Evolutionary conservation across 2,329 filamentous ascomycete species (phyloP), one percentile per base, ranked within the genome.

Genomic region (Fusarium lateritium): DNA sequence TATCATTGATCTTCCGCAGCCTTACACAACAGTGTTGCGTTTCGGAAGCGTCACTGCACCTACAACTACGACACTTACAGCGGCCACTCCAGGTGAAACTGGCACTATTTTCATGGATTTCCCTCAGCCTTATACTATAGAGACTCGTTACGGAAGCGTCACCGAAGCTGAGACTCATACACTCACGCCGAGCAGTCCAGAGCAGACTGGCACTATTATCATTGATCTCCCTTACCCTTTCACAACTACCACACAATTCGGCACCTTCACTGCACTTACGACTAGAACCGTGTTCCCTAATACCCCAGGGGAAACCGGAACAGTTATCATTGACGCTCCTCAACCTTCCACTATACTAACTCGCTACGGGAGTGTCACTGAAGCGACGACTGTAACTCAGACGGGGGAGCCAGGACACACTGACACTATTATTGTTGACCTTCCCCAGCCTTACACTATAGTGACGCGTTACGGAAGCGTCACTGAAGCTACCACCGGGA

Each of bases 141-240:
- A 11, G 10, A 31, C 28, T 11, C 28, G 28, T 13, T 31, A 31
- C 10, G 28, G 28, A 31, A 13, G 28, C 13, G 28, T 31, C 28
- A 31, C 28, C 13, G 28, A 31, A 31, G 28, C 28, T 31, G 28
- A 31, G 10, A 31, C 28, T 31, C 28, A 31, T 11, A 31, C 28
- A 31, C 28, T 31, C 28, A 31, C 28, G 28, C 28, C 28, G 28
- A 10, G 28, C 1, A 2, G 7, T 4, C 49, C 57, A 11, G 57
- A 57, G 2, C 31, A 62, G 10, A 62, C 60, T 8, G 49, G 36
- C 5, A 63, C 57, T 13, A 6, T 63, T 5, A 1, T 56, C 2
- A 13, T 62, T 3, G 22, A 62, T 22, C 57, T 62, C 6, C 59
- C 59, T 6, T 22, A 43, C 2, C 59, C 42, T 19, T 62, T 21